Base-by-base conservation (phyloP, 306 rosid species). In the Citrullus amarus region DNA sequence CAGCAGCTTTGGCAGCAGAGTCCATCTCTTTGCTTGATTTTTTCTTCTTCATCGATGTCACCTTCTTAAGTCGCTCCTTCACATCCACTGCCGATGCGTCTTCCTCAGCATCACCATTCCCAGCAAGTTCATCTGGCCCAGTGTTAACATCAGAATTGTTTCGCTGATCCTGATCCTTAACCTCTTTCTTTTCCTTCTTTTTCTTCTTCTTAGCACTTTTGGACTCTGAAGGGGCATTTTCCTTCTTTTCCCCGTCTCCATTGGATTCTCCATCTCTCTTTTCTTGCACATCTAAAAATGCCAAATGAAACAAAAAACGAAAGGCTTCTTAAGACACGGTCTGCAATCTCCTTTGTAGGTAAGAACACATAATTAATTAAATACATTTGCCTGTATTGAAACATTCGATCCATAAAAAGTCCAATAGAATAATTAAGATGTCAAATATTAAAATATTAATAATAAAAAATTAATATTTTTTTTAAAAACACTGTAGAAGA, bases 121-220 rank as follows among this genome's bases (percentile, higher is more conserved):
- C 88, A 5, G 84, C 57, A 55, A 79, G 82, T 71, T 81, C 90
- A 44, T 80, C 84, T 39, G 77, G 79, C n/a, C 83, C 91, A 38
- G 86, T 83, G 82, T 81, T 69, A n/a, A 58, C 65, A 70, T 83
- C 89, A 7, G 89, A 79, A 67, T 69, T 84, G 87, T 85, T 85
- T 55, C 88, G 82, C 50, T 87, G 93, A 73, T 90, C 91, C 71
- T 88, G 88, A 84, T 92, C 97, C 86, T 89, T 92, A 46, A 17
- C 85, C 81, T 95, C 99, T 87, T 95, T 95, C 80, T 88, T 92
- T 16, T 94, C 97, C 86, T 92, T 95, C 97, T 85, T 95, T 78
- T 95, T 95, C 96, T 92, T 95, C 91, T 92, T 95, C 84, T 88
- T 92, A 61, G 97, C 82, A 59, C 62, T 83, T 80, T 91, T 95